Percentiles rank a stretch among this genome's conserved stretches.
phyloP scores from a whole-genome alignment of 352 stramenopile genomes.

The Phytophthora aleatoria region DNA sequence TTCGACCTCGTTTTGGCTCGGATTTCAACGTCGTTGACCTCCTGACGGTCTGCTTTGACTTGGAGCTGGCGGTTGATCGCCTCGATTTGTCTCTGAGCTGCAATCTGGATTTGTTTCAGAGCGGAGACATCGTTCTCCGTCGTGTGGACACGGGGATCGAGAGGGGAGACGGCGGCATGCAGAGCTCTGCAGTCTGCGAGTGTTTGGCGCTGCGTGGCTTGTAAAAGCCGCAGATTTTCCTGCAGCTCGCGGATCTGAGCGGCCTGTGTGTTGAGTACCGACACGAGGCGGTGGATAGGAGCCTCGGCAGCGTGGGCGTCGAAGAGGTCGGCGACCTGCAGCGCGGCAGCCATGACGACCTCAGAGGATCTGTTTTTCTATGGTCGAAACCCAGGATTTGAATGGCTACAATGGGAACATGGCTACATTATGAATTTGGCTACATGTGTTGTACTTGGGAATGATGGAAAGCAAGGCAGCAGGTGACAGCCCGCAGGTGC shows the following conservation, averaged over 20 bases:
- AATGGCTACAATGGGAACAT: neutral
- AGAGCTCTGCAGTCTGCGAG: constrained; percentile 27
- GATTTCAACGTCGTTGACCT: constrained; percentile 17
- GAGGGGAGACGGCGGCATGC: constrained; percentile 5
- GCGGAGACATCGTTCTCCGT: constrained; percentile 7
- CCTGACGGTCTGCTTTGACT: constrained; percentile 30
- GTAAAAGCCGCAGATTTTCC: constrained; percentile 33
- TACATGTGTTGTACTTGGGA: no score
- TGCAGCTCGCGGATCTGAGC: constrained; percentile 42
- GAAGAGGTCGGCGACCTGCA: constrained; percentile 59
- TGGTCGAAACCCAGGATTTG: neutral
- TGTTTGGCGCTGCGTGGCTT: constrained; percentile 38
- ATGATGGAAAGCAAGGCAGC: no score
- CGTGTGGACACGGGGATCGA: constrained; percentile 14
- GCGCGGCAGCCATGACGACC: constrained; percentile 5
- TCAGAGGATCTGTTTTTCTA: constrained; percentile 13
- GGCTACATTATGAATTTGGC: constrained; percentile 5
- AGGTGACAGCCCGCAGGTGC: no score
- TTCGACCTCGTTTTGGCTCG: constrained; percentile 24
- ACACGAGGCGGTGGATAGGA: constrained; percentile 60
- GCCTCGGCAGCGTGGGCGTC: constrained; percentile 52
- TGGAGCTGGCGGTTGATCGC: constrained; percentile 24
- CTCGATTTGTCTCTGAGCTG: constrained; percentile 11
- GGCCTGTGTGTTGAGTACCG: constrained; percentile 67
- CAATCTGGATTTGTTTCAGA: constrained; percentile 10